These are phyloP conservation scores for Pichia occidentalis DNA, from an alignment of 805 yeast genomes.

Conservation along the genomic window DNA sequence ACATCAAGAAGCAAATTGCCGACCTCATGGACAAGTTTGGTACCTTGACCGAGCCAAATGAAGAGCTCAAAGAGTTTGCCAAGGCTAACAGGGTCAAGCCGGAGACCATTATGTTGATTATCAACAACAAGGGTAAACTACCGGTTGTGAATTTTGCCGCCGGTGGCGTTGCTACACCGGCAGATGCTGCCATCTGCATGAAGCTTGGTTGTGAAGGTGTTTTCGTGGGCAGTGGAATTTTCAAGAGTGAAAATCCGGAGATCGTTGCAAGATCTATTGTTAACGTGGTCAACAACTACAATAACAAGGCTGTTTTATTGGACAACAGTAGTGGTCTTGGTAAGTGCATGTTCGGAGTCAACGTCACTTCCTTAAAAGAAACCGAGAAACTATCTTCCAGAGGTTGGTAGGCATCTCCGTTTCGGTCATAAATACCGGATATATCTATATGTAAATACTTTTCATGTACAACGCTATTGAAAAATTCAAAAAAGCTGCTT, in stretches of 20 bases:
- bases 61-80: slow-evolving; percentile 45
- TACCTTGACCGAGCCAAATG: slow-evolving; percentile 31
- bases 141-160: slow-evolving; percentile 87
- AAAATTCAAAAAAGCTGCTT: too few species aligned
- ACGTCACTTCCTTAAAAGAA: slow-evolving; percentile 44
- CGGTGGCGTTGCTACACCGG: slow-evolving; percentile 84
- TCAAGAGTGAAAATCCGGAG: slow-evolving; percentile 67
- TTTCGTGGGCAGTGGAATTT: slow-evolving; percentile 74
- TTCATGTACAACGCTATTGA: too few species aligned
- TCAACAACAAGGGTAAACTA: slow-evolving; percentile 49
- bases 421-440: too few species aligned
- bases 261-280: slow-evolving; percentile 73
- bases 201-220: slow-evolving; percentile 76
- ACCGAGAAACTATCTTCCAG: slow-evolving; percentile 43
- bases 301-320: slow-evolving; percentile 53
- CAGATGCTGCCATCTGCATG: slow-evolving; percentile 83
- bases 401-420: slow-evolving; percentile 55
- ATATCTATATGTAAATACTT: too few species aligned
- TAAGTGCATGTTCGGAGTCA: slow-evolving; percentile 68
- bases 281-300: slow-evolving; percentile 65
- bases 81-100: slow-evolving; percentile 52
- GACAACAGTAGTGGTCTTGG: slow-evolving; percentile 68
- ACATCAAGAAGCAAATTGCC: slow-evolving; percentile 50
- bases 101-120: slow-evolving; percentile 42
- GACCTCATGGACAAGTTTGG: slow-evolving; percentile 29